A percentile compares a stretch with the other conserved stretches of the same genome.
Conservation (phyloP, 2,329 filamentous ascomycete species). For the Didymella lethalis region DNA sequence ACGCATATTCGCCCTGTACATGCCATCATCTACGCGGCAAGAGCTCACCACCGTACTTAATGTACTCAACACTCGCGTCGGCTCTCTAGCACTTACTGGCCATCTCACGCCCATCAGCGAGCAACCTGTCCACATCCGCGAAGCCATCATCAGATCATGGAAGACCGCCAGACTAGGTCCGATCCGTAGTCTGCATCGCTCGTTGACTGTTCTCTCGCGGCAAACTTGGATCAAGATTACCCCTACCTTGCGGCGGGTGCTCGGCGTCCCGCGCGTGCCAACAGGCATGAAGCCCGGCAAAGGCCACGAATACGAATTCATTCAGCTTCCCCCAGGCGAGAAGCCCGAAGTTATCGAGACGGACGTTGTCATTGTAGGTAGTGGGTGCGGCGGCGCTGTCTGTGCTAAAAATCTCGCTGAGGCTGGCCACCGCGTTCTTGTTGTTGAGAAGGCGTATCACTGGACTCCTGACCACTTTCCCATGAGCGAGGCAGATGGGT, state of each 20-base stretch:
- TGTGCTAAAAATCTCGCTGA: slow-evolving; percentile 81
- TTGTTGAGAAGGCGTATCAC: slow-evolving; percentile 84
- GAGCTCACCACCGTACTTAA: slow-evolving; percentile 62
- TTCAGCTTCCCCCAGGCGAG: slow-evolving; percentile 65
- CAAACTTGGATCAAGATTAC: slow-evolving; percentile 65
- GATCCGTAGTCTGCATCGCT: slow-evolving; percentile 64
- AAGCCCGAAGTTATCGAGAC: slow-evolving; percentile 70
- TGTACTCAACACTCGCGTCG: slow-evolving; percentile 65
- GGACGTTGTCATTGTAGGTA: slow-evolving; percentile 86
- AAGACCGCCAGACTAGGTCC: slow-evolving; percentile 62
- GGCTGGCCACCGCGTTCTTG: slow-evolving; percentile 76
- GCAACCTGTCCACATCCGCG: slow-evolving; percentile 67
- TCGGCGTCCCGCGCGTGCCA: slow-evolving; percentile 66
- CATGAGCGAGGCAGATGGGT: slow-evolving; percentile 70
- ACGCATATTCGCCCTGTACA: slow-evolving; percentile 58
- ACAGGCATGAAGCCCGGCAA: slow-evolving; percentile 62
- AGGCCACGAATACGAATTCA: slow-evolving; percentile 66
- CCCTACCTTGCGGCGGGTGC: slow-evolving; percentile 62
- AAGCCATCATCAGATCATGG: slow-evolving; percentile 71
- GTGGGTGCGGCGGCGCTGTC: slow-evolving; percentile 85
- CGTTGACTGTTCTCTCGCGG: slow-evolving; percentile 63
- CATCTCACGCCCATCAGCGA: slow-evolving; percentile 67
- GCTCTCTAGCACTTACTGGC: slow-evolving; percentile 73
- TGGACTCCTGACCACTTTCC: slow-evolving; percentile 76
- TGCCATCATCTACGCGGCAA: slow-evolving; percentile 59